Conservation (phyloP, 179 eudicot genomes). For the Spergularia azorica region DNA sequence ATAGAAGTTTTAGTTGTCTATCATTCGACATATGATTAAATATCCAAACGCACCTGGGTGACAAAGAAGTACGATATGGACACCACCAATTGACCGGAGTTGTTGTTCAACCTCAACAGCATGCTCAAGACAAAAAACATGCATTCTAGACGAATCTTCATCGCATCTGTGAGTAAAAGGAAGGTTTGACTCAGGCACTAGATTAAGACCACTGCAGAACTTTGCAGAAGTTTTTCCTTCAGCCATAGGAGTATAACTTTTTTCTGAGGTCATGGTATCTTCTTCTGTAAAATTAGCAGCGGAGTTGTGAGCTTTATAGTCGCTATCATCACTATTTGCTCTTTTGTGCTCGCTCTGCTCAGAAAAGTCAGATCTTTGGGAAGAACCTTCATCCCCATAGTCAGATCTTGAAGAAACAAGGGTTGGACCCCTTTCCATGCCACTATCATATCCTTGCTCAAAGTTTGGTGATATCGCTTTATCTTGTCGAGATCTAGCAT, state of each 20-base stretch:
- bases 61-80: constrained; percentile 79
- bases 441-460: constrained; percentile 33
- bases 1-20: neutral
- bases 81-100: constrained; percentile 80
- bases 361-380: constrained; percentile 23
- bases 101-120: constrained; percentile 78
- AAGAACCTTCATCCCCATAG: constrained; percentile 40
- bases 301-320: constrained; percentile 37
- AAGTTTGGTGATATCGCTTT: constrained; percentile 37
- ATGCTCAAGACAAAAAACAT: constrained; percentile 94
- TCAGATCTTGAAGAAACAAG: constrained; percentile 32
- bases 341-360: constrained; percentile 32
- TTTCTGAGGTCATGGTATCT: constrained; percentile 34
- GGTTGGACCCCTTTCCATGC: constrained; percentile 33
- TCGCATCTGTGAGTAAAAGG: constrained; percentile 48
- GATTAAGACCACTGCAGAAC: constrained; percentile 25
- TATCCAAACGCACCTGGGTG: constrained; percentile 71
- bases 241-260: constrained; percentile 29
- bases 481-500: constrained; percentile 40
- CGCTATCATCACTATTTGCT: constrained; percentile 37
- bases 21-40: neutral
- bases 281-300: constrained; percentile 42
- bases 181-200: constrained; percentile 30
- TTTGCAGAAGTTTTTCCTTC: constrained; percentile 25
- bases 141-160: constrained; percentile 89